Conservation (phyloP, 176 grass and related monocot species). For the Thinopyrum elongatum region DNA sequence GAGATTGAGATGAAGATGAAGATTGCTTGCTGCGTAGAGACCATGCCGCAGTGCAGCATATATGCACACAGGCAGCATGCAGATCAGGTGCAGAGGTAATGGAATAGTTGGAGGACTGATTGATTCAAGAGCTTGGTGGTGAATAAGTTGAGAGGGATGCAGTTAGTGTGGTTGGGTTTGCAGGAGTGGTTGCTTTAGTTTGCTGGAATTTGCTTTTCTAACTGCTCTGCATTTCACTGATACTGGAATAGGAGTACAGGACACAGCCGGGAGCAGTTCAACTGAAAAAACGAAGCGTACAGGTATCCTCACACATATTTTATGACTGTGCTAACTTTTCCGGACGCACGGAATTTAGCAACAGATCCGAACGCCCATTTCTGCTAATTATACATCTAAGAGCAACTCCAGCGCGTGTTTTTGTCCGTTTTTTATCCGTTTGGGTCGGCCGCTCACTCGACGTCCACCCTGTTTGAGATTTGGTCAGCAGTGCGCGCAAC, state of each 20-base stretch:
- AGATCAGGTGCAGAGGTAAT: background rate
- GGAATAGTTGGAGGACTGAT: constrained; percentile 12
- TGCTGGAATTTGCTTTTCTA: constrained; percentile 12
- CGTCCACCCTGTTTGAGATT: too few relatives aligned
- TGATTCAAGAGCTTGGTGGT: background rate
- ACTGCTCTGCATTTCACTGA: constrained; percentile 1
- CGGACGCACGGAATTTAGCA: too few relatives aligned
- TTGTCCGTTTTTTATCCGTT: too few relatives aligned
- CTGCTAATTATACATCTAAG: too few relatives aligned
- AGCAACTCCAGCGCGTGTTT: too few relatives aligned
- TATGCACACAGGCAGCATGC: background rate
- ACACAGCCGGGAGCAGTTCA: background rate
- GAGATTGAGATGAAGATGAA: background rate
- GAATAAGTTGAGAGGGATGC: background rate
- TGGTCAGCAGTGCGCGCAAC: too few relatives aligned
- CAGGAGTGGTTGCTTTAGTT: constrained; percentile 14
- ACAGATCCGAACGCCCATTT: too few relatives aligned
- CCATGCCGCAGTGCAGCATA: background rate
- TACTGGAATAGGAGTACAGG: background rate
- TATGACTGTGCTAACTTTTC: too few relatives aligned
- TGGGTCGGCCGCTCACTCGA: too few relatives aligned
- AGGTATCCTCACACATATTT: background rate
- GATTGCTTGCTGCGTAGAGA: background rate
- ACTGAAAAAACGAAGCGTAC: background rate
- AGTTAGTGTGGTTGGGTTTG: constrained; percentile 5